Evolutionary conservation across 2,329 filamentous ascomycete genomes (phyloP).

Genomic region (Phaeoacremonium minimum): DNA sequence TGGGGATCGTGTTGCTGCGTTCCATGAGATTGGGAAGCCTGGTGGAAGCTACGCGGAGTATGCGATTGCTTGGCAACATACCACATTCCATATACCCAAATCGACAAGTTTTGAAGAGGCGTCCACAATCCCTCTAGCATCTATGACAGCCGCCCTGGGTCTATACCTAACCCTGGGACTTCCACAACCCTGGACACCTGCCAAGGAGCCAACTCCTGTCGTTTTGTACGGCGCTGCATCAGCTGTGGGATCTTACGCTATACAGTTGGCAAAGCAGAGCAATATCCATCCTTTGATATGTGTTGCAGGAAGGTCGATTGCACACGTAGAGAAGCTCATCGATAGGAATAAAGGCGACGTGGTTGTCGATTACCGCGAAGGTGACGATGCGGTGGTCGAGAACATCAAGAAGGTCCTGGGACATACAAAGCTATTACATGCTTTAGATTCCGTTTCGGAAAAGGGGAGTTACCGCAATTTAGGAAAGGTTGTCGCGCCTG

Average conservation of each 20-base stretch:
- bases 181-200: slow-evolving; percentile 27
- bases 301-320: slow-evolving; percentile 47
- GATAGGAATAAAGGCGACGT: slow-evolving; percentile 49
- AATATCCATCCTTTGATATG: slow-evolving; percentile 60
- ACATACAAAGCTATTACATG: slow-evolving; percentile 38
- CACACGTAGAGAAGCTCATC: slow-evolving; percentile 48
- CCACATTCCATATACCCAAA: slow-evolving; percentile 35
- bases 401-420: slow-evolving; percentile 37
- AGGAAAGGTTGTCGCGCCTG: slow-evolving; percentile 32
- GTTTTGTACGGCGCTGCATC: slow-evolving; percentile 52
- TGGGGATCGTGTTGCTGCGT: slow-evolving; percentile 53
- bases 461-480: slow-evolving; percentile 42
- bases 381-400: slow-evolving; percentile 44
- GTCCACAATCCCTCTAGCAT: slow-evolving; percentile 36
- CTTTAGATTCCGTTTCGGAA: slow-evolving; percentile 55
- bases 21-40: slow-evolving; percentile 33
- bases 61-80: slow-evolving; percentile 30
- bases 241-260: slow-evolving; percentile 53
- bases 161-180: slow-evolving; percentile 30
- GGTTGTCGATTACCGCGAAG: slow-evolving; percentile 57
- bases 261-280: slow-evolving; percentile 49
- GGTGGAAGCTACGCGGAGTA: slow-evolving; percentile 36
- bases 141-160: slow-evolving; percentile 35
- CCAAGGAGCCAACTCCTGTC: slow-evolving; percentile 18
- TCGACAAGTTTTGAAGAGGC: slow-evolving; percentile 32